Percentiles rank a stretch among this genome's conserved stretches.
phyloP scores from a whole-genome alignment of 2,329 filamentous ascomycete species.

The Cryphonectria carpinicola region DNA sequence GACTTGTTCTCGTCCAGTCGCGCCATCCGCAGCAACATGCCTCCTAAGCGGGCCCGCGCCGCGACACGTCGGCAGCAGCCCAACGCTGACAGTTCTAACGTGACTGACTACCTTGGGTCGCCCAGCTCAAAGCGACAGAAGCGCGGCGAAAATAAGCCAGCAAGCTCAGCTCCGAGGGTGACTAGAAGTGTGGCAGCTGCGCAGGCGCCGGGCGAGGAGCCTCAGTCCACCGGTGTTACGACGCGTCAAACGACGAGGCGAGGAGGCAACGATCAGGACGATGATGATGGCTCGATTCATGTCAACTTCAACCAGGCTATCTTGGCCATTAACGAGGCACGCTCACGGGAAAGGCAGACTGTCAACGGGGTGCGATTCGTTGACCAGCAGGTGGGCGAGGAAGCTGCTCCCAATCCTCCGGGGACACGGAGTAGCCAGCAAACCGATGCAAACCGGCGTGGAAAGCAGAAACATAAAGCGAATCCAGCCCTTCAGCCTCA shows the following conservation, averaged over 20 bases:
- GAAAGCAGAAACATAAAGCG: background rate
- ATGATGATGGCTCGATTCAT: slow-evolving; percentile 15
- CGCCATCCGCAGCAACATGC: slow-evolving; percentile 16
- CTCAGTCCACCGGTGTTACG: background rate
- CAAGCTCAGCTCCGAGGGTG: background rate
- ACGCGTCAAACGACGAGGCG: slow-evolving; percentile 5
- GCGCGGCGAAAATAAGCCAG: background rate
- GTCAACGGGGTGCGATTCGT: slow-evolving; percentile 11
- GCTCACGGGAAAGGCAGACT: slow-evolving; percentile 1
- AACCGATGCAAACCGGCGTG: background rate
- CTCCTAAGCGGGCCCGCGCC: slow-evolving; percentile 8
- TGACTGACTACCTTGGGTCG: slow-evolving; percentile 19
- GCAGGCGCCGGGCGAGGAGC: background rate
- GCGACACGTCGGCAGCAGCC: slow-evolving; percentile 2
- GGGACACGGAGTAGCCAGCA: background rate
- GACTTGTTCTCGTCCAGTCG: background rate
- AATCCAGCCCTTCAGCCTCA: background rate
- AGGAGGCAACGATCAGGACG: slow-evolving; percentile 3
- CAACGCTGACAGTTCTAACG: slow-evolving; percentile 12
- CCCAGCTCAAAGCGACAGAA: slow-evolving; percentile 12
- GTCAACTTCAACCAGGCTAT: slow-evolving; percentile 12
- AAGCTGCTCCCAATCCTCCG: background rate
- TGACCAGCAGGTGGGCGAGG: background rate
- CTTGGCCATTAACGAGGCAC: slow-evolving; percentile 20
- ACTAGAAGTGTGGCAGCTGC: slow-evolving; percentile 2